Conservation (phyloP, 257 asterid species). For the Solanum chiquidenum region DNA sequence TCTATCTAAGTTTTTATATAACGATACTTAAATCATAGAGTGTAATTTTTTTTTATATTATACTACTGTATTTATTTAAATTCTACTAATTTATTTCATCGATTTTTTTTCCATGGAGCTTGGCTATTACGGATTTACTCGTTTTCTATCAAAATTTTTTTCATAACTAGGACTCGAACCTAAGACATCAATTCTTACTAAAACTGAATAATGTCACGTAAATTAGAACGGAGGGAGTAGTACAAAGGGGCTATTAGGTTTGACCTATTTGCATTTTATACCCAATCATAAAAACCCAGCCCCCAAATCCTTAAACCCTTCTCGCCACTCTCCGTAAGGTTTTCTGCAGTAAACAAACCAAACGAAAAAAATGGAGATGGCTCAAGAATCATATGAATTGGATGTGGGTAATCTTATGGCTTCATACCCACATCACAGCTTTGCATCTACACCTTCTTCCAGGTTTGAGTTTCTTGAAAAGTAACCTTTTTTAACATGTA, state of each 20-base stretch:
- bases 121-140: no score
- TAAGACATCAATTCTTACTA: no score
- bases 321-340: background rate
- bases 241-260: background rate
- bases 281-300: background rate
- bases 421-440: background rate
- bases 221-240: background rate
- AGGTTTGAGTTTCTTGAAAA: background rate
- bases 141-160: no score
- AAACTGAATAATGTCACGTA: background rate
- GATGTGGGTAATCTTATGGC: background rate
- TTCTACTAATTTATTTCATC: no score
- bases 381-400: background rate
- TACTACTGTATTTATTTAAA: no score
- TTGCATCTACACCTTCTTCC: background rate
- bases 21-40: no score
- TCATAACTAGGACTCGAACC: accelerated
- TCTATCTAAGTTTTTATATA: no score
- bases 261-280: background rate
- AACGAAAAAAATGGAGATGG: background rate
- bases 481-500: background rate
- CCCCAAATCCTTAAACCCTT: background rate
- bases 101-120: accelerated
- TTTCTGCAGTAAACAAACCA: background rate
- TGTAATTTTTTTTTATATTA: no score